Percentiles rank a stretch among this genome's conserved stretches.
These are phyloP conservation scores for Copromyces sp. DNA, from an alignment of 495 filamentous ascomycete genomes.

Conservation along the genomic window DNA sequence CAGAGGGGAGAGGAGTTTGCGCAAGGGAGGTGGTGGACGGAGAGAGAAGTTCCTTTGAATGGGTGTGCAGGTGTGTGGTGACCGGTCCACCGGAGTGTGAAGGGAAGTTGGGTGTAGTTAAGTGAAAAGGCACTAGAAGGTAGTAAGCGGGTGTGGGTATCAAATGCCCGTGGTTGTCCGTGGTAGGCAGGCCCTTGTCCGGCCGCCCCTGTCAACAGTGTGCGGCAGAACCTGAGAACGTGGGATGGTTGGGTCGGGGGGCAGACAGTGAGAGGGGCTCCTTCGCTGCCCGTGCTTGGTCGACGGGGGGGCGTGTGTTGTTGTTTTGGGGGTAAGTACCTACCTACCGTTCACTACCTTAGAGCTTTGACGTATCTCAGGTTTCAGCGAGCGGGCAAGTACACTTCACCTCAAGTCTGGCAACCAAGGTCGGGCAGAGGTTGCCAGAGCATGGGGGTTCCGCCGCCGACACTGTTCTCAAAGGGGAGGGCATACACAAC, in stretches of 20 bases:
- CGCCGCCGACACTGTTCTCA: constrained; percentile 1
- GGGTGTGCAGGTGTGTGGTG: constrained; percentile 15
- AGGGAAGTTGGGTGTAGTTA: constrained; percentile 8
- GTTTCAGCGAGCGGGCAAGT: neutral
- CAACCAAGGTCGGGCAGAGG: neutral
- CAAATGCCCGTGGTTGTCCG: constrained; percentile 13
- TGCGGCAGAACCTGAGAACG: constrained; percentile 23
- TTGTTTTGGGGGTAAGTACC: constrained; percentile 5
- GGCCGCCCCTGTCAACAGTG: constrained; percentile 9
- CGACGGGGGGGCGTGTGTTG: constrained; percentile 13
- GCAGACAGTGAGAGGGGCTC: constrained; percentile 7
- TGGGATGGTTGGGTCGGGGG: constrained; percentile 20
- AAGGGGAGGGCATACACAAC: neutral
- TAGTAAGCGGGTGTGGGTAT: constrained; percentile 17
- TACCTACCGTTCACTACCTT: neutral
- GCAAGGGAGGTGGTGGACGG: constrained; percentile 3
- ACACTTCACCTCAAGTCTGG: neutral
- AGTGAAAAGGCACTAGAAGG: constrained; percentile 6
- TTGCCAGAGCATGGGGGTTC: constrained; percentile 12
- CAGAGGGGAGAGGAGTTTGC: constrained; percentile 3
- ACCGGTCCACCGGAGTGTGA: constrained; percentile 24
- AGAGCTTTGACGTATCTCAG: neutral
- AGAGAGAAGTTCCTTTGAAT: neutral
- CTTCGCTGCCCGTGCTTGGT: constrained; percentile 5
- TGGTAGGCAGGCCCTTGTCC: constrained; percentile 4